Evolutionary conservation across 2,329 filamentous ascomycete species (phyloP).

Genomic region (Stagonosporopsis rhizophila): DNA sequence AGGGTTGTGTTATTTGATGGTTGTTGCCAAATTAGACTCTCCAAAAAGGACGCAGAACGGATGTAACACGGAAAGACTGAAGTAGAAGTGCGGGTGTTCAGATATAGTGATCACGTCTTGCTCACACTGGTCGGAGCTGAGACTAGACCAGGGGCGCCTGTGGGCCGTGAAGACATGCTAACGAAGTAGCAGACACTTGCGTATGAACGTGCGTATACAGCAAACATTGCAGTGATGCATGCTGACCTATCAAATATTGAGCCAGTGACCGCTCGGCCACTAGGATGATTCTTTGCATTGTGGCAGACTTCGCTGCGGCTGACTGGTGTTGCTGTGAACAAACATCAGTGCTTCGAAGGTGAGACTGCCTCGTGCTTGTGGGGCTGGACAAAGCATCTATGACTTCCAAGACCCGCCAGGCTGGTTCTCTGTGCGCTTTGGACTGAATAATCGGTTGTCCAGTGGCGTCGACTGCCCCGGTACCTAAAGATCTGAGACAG

Average conservation of each 20-base stretch:
- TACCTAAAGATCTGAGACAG: slow-evolving; percentile 2
- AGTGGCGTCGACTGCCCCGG: not conserved
- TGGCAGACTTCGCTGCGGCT: not conserved
- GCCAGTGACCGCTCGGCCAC: not conserved
- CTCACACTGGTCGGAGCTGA: slow-evolving; percentile 30
- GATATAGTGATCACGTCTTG: slow-evolving; percentile 32
- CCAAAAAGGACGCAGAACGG: slow-evolving; percentile 7
- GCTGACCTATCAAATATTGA: not conserved
- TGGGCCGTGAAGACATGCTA: slow-evolving; percentile 14
- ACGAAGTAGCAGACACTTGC: slow-evolving; percentile 17
- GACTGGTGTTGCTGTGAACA: not conserved
- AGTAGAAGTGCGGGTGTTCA: slow-evolving; percentile 18
- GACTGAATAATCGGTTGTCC: not conserved
- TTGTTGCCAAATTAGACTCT: not conserved
- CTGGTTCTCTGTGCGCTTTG: not conserved
- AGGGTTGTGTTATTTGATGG: not conserved
- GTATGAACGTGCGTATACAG: slow-evolving; percentile 1
- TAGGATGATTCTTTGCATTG: not conserved
- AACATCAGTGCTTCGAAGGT: not conserved
- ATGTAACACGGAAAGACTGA: slow-evolving; percentile 31
- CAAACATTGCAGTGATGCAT: not conserved
- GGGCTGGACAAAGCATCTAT: not conserved
- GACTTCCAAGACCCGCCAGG: not conserved
- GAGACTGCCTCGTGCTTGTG: not conserved
- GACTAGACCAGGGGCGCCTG: slow-evolving; percentile 25